Base-by-base conservation (phyloP, 306 rosid species). In the Alnus rubra region DNA sequence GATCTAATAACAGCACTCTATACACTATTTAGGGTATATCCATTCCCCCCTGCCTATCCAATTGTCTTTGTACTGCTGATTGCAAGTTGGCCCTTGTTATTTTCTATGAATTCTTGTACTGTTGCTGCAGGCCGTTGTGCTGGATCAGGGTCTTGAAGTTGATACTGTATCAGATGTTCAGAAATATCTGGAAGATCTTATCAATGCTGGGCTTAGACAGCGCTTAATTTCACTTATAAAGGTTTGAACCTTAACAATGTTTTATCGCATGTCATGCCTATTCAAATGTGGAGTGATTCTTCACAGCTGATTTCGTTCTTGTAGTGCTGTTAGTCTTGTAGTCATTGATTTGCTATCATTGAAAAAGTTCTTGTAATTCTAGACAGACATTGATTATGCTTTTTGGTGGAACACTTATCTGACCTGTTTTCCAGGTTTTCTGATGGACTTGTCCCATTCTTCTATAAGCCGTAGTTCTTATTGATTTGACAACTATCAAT, bases 121-220 rank as follows among this genome's bases (percentile, higher is more conserved):
- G 69, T 58, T 71, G 76, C 71, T 87, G 76, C 84, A 95, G 98
- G 97, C 98, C 13, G 94, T 92, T 84, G 98, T 95, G 75, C 92
- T 95, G 79, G 98, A 95, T 77, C 98, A 88, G 84, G 97, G 98
- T 64, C 89, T 92, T 73, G 97, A 89, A 71, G 88, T 87, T 82
- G 97, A 89, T 80, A 71, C 91, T 71, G 78, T 91, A 85, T 79
- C 87, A 37, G 98, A 92, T 81, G 84, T 95, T 79, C 97, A 95
- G 78, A 91, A 88, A 82, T 89, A 87, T 86, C 75, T 95, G 74
- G 98, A 92, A 88, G 94, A 91, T 89, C 92, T 92, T 75, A 87
- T 95, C 70, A 85, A 80, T 77, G 81, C 84, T 69, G 98, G 98
- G 63, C 93, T 91, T 83, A 81, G 98, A 81, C 97, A 88, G 44